Evolutionary conservation across 208 protist genomes (phyloP).

Genomic region (Trypanosoma avium): DNA sequence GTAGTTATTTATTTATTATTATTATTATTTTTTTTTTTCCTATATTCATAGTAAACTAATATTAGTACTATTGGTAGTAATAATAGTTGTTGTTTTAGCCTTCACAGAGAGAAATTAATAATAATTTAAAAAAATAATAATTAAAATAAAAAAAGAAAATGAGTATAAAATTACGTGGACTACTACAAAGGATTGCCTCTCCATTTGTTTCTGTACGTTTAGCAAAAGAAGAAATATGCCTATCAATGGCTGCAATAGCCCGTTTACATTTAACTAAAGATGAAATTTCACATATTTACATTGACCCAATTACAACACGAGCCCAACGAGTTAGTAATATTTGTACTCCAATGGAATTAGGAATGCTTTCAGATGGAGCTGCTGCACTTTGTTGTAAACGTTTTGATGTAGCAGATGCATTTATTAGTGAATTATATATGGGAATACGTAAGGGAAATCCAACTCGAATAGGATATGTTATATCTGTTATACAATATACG

Average conservation of each 20-base stretch:
- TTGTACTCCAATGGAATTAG: constrained; percentile 57
- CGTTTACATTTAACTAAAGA: constrained; percentile 27
- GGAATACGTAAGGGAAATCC: constrained; percentile 3
- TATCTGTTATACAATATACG: constrained; percentile 18
- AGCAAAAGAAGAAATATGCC: constrained; percentile 59
- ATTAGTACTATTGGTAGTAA: constrained; percentile 19
- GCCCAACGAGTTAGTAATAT: constrained; percentile 37
- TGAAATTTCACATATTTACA: background rate
- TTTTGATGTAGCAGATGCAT: constrained; percentile 33
- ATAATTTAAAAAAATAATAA: too few relatives aligned
- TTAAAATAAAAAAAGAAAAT: too few relatives aligned
- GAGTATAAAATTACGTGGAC: constrained; percentile 22
- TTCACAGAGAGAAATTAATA: too few relatives aligned
- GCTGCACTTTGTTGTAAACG: constrained; percentile 32
- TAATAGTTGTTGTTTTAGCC: too few relatives aligned
- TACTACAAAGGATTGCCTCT: constrained; percentile 29
- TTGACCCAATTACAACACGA: constrained; percentile 10
- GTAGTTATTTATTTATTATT: constrained; percentile 8
- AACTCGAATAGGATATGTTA: constrained; percentile 13
- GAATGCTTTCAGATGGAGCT: constrained; percentile 61
- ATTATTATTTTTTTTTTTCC: background rate
- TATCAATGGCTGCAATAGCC: constrained; percentile 57
- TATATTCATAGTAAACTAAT: background rate
- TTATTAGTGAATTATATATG: constrained; percentile 38
- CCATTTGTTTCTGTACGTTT: constrained; percentile 34